Evolutionary conservation across 176 grass and related monocot genomes (phyloP).

Genomic region (Cymbopogon citratus): DNA sequence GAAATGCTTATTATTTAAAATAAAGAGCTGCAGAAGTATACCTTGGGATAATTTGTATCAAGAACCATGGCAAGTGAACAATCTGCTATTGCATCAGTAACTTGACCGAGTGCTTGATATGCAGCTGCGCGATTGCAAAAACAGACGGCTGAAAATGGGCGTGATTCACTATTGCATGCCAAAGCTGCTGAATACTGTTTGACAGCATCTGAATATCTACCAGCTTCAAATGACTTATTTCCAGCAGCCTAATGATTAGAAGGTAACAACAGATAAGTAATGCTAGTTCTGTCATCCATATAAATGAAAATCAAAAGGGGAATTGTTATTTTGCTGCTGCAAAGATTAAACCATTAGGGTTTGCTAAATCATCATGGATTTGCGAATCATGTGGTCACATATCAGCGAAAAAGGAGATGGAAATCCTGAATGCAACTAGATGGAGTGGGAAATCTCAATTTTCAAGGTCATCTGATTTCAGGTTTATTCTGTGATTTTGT

Average conservation of each 20-base stretch:
- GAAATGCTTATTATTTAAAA: neutral
- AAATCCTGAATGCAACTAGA: neutral
- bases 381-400: neutral
- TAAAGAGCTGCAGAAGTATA: constrained; percentile 24
- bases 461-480: neutral
- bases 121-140: constrained; percentile 96
- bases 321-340: neutral
- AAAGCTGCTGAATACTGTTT: constrained; percentile 84
- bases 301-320: neutral
- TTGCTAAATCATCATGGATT: neutral
- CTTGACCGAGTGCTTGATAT: constrained; percentile 85
- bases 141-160: constrained; percentile 73
- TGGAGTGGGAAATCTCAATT: neutral
- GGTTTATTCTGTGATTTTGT: neutral
- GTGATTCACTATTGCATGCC: constrained; percentile 65
- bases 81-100: constrained; percentile 96
- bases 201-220: constrained; percentile 68
- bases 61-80: constrained; percentile 95
- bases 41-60: constrained; percentile 85
- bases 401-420: neutral
- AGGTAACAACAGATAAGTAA: constrained; percentile 3
- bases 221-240: constrained; percentile 85
- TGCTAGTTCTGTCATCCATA: neutral
- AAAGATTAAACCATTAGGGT: neutral
- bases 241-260: constrained; percentile 58